A percentile compares a stretch with the other conserved stretches of the same genome.
These are phyloP conservation scores for Aspergillus novoparasiticus DNA, from an alignment of 2,329 filamentous ascomycete genomes.

Conservation along the genomic window DNA sequence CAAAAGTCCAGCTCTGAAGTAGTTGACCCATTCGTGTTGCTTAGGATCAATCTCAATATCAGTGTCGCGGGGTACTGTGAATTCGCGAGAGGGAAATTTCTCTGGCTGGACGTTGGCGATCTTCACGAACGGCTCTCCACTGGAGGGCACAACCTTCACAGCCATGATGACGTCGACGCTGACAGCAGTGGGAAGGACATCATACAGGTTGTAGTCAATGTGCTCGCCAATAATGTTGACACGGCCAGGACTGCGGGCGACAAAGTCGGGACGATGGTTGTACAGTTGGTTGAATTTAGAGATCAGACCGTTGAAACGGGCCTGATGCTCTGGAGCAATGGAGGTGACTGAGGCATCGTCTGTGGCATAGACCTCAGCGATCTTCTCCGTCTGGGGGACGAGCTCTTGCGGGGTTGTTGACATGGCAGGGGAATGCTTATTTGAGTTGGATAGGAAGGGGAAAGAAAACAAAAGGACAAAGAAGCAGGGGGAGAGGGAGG, in stretches of 20 bases:
- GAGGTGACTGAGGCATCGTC: conserved; percentile 75
- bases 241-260: conserved; percentile 86
- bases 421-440: conserved; percentile 34
- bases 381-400: conserved; percentile 74
- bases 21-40: conserved; percentile 94
- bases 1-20: conserved; percentile 89
- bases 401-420: conserved; percentile 41
- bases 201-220: conserved; percentile 97
- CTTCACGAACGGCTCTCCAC: conserved; percentile 64
- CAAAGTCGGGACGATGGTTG: conserved; percentile 72
- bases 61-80: conserved; percentile 66
- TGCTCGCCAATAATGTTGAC: conserved; percentile 99
- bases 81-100: conserved; percentile 76
- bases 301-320: conserved; percentile 76
- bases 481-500: neutral
- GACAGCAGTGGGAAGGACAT: conserved; percentile 93
- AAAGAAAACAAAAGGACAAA: conserved; percentile 3
- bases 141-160: conserved; percentile 57
- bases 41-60: conserved; percentile 80
- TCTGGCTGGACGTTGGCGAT: conserved; percentile 76
- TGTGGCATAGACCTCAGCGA: conserved; percentile 81
- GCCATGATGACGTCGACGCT: conserved; percentile 89
- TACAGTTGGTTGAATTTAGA: conserved; percentile 71
- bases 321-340: conserved; percentile 66
- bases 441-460: neutral